Percentiles rank a stretch among this genome's conserved stretches.
Conservation (phyloP, 2,329 filamentous ascomycete species). For the Pseudogymnoascus sp. region DNA sequence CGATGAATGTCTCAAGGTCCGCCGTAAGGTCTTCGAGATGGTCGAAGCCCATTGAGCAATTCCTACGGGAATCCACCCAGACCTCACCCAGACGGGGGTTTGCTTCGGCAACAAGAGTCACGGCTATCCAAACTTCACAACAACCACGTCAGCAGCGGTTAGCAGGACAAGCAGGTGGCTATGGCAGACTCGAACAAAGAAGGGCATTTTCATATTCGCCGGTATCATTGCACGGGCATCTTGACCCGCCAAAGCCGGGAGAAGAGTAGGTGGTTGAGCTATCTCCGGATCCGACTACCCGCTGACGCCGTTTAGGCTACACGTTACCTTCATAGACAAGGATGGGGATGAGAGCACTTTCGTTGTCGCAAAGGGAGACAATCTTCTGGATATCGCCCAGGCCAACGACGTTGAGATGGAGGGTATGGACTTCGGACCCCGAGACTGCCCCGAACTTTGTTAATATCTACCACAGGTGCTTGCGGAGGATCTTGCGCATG, state of each 20-base stretch:
- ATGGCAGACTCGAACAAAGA: constrained; percentile 1
- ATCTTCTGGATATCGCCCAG: constrained; percentile 90
- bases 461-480: constrained; percentile 47
- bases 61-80: background rate
- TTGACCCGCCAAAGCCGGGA: constrained; percentile 76
- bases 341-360: constrained; percentile 70
- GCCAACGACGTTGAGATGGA: constrained; percentile 97
- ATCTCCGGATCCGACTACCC: constrained; percentile 14
- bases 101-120: constrained; percentile 4
- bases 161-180: background rate
- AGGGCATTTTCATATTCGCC: constrained; percentile 60
- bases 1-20: background rate
- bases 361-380: constrained; percentile 77
- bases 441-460: background rate
- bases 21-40: background rate
- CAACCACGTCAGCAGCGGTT: constrained; percentile 2
- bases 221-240: constrained; percentile 62
- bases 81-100: constrained; percentile 4
- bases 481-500: constrained; percentile 79
- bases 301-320: constrained; percentile 48
- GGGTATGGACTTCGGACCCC: constrained; percentile 39
- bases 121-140: background rate
- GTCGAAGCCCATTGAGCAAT: background rate
- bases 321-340: constrained; percentile 90
- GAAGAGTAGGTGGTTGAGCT: constrained; percentile 62